phyloP scores from a whole-genome alignment of 2,329 filamentous ascomycete genomes.

The Xylaria sp. region DNA sequence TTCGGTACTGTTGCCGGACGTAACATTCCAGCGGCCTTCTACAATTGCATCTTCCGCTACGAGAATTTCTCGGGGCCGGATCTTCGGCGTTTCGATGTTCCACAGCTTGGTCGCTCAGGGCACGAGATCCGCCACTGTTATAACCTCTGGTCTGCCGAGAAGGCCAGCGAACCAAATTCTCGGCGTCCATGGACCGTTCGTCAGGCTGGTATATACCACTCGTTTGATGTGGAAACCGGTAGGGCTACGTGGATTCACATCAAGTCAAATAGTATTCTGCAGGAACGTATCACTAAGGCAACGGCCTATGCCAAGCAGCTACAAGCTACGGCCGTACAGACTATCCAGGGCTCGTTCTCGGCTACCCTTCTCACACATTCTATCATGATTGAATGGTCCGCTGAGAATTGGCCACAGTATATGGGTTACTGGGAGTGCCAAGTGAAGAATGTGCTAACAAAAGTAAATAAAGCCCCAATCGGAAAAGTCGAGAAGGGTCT shows the following conservation, averaged over 20 bases:
- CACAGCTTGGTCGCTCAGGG: background rate
- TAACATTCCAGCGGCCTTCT: background rate
- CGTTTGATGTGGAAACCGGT: background rate
- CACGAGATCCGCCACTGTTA: background rate
- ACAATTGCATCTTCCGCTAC: background rate
- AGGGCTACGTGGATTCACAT: background rate
- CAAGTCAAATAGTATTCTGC: background rate
- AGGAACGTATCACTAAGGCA: background rate
- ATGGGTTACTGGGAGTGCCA: background rate
- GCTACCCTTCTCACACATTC: background rate
- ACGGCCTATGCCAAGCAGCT: background rate
- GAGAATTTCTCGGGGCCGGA: background rate
- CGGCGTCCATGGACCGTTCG: background rate
- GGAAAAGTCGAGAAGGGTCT: background rate
- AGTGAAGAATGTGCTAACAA: background rate
- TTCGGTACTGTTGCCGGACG: background rate
- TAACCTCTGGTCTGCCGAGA: background rate
- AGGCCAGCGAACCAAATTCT: background rate
- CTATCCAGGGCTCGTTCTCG: background rate
- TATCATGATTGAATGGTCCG: background rate
- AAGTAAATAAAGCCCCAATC: background rate
- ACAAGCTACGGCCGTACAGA: background rate
- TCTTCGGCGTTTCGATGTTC: background rate
- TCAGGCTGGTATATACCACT: background rate
- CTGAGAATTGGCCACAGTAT: background rate